These are phyloP conservation scores for Ormosia emarginata DNA, from an alignment of 306 rosid species.

Conservation along the genomic window DNA sequence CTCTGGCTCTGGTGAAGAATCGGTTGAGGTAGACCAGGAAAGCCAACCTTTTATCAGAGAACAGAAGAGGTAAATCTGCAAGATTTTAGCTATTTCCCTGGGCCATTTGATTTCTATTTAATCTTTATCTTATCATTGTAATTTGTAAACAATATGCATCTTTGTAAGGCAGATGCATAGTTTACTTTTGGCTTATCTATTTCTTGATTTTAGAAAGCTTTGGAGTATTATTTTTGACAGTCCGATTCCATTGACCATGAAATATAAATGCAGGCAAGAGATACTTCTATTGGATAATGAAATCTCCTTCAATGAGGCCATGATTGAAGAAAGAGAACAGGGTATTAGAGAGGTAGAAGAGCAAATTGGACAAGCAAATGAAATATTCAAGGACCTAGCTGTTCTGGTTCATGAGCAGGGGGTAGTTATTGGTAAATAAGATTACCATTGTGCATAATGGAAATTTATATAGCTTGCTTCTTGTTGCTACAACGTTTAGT, in stretches of 20 bases:
- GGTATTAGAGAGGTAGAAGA: constrained; percentile 69
- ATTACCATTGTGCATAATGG: not conserved
- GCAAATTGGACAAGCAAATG: constrained; percentile 70
- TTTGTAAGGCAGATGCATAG: not conserved
- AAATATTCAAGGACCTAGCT: constrained; percentile 82
- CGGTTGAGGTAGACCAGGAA: constrained; percentile 37
- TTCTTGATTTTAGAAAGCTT: not conserved
- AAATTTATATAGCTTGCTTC: constrained; percentile 9
- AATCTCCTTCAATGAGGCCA: constrained; percentile 74
- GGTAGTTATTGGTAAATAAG: constrained; percentile 60
- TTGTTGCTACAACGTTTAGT: not conserved
- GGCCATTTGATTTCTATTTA: not conserved
- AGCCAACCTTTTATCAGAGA: constrained; percentile 56
- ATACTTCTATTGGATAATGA: constrained; percentile 56
- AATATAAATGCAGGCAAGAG: constrained; percentile 60
- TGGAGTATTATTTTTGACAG: not conserved
- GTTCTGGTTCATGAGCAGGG: constrained; percentile 87
- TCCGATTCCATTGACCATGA: constrained; percentile 25
- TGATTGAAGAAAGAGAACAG: constrained; percentile 84
- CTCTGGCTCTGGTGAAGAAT: constrained; percentile 47
- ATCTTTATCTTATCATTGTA: not conserved
- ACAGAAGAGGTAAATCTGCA: constrained; percentile 50
- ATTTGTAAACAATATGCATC: not conserved
- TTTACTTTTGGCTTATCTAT: not conserved
- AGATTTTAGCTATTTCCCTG: not conserved